Percentiles rank a stretch among this genome's conserved stretches.
Conservation (phyloP, 768 basidiomycete genomes). For the Pluteus cervinus region DNA sequence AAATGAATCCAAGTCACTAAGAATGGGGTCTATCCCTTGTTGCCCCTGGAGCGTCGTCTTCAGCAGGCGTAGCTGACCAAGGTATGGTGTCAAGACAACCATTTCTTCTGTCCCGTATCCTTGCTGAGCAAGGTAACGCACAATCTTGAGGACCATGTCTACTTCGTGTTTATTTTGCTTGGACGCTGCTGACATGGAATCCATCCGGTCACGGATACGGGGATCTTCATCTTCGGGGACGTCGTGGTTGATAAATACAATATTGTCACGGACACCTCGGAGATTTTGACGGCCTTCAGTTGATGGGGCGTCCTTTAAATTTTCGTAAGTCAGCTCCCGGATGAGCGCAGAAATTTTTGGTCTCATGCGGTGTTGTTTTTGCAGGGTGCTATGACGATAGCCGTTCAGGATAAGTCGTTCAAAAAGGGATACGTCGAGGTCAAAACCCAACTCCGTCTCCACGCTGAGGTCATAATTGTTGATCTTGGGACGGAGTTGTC, state of each 20-base stretch:
- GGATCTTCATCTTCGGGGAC: constrained; percentile 45
- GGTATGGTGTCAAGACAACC: constrained; percentile 64
- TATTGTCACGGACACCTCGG: constrained; percentile 48
- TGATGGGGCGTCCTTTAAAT: constrained; percentile 46
- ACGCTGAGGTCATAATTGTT: constrained; percentile 60
- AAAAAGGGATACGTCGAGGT: constrained; percentile 63
- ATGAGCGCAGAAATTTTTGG: constrained; percentile 65
- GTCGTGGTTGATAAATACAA: constrained; percentile 56
- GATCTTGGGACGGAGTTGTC: constrained; percentile 70
- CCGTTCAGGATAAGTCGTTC: constrained; percentile 59
- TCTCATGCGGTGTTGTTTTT: constrained; percentile 65
- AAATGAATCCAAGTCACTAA: constrained; percentile 56
- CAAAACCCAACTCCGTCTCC: constrained; percentile 62
- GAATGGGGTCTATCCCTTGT: constrained; percentile 42
- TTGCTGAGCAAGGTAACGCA: constrained; percentile 61
- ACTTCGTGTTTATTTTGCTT: constrained; percentile 60
- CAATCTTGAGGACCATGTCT: constrained; percentile 58
- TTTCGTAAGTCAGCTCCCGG: constrained; percentile 58
- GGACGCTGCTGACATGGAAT: constrained; percentile 42
- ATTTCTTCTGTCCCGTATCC: constrained; percentile 57
- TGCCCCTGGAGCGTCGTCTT: constrained; percentile 36
- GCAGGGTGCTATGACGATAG: constrained; percentile 55
- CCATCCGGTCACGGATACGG: constrained; percentile 36
- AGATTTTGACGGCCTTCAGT: constrained; percentile 47
- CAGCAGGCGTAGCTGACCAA: constrained; percentile 57